Percentiles rank a stretch among this genome's conserved stretches.
Conservation (phyloP, 805 yeast species). For the Maudiozyma bulderi region DNA sequence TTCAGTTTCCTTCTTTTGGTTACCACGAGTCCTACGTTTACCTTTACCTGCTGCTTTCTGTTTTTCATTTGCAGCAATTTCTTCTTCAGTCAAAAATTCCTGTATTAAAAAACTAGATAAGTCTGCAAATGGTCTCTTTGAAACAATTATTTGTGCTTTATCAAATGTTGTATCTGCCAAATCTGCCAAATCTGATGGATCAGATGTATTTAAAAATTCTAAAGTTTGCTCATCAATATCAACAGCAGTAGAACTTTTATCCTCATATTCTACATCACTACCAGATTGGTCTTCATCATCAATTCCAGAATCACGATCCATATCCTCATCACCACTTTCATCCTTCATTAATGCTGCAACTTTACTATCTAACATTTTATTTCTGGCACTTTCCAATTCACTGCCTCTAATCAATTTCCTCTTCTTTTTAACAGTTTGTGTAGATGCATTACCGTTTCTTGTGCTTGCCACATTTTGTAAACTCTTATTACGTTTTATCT, state of each 20-base stretch:
- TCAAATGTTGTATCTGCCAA: constrained; percentile 61
- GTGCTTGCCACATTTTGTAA: too few relatives aligned
- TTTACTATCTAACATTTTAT: constrained; percentile 19
- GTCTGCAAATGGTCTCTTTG: constrained; percentile 57
- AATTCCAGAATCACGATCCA: constrained; percentile 8
- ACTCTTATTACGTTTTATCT: background rate
- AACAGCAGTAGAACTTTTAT: constrained; percentile 17
- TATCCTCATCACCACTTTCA: constrained; percentile 16
- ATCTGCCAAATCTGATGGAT: constrained; percentile 67
- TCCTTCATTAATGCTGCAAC: constrained; percentile 13
- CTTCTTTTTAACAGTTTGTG: constrained; percentile 21
- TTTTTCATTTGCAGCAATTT: constrained; percentile 16
- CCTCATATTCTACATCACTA: constrained; percentile 26
- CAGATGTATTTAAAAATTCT: constrained; percentile 70
- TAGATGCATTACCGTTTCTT: background rate
- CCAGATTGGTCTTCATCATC: constrained; percentile 27
- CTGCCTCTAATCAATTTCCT: constrained; percentile 34
- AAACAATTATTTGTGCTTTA: constrained; percentile 54
- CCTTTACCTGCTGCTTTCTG: constrained; percentile 16
- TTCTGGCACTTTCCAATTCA: constrained; percentile 27
- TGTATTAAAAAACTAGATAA: constrained; percentile 51
- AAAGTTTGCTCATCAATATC: constrained; percentile 58
- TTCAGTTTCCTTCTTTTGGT: constrained; percentile 57
- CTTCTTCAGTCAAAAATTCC: constrained; percentile 37
- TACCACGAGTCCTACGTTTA: constrained; percentile 30